Conservation (phyloP, 495 filamentous ascomycete species). For the Aspergillus affinis region DNA sequence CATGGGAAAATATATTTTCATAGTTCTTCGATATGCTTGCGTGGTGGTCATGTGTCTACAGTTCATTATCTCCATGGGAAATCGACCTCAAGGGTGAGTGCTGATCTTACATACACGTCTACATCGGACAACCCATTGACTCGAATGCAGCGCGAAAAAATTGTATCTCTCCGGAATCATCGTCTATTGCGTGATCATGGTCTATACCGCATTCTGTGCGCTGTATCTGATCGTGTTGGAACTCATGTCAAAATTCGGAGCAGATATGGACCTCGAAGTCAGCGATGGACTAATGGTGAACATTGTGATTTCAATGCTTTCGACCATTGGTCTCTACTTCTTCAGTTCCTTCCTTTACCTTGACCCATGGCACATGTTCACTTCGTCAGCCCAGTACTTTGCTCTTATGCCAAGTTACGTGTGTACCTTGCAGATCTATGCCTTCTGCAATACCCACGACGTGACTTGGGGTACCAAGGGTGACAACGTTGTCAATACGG, state of each 20-base stretch:
- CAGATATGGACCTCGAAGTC: conserved; percentile 50
- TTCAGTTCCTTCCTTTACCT: conserved; percentile 94
- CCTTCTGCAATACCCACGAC: conserved; percentile 99
- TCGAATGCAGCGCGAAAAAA: conserved; percentile 63
- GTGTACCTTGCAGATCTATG: conserved; percentile 96
- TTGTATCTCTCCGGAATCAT: conserved; percentile 88
- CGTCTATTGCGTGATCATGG: conserved; percentile 89
- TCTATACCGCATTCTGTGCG: conserved; percentile 85
- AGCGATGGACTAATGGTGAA: conserved; percentile 93
- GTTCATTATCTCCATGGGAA: conserved; percentile 98
- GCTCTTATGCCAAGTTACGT: conserved; percentile 89
- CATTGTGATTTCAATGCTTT: conserved; percentile 83
- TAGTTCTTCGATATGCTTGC: conserved; percentile 78
- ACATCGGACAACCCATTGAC: conserved; percentile 1
- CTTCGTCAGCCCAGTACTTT: conserved; percentile 90
- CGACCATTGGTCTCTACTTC: conserved; percentile 93
- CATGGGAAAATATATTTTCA: conserved; percentile 82
- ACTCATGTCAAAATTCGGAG: conserved; percentile 54
- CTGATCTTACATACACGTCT: neutral
- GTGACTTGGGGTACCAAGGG: conserved; percentile 99
- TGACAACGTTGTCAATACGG: conserved; percentile 89
- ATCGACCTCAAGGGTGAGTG: conserved; percentile 84
- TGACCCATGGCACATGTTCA: conserved; percentile 99
- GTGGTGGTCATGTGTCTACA: conserved; percentile 88
- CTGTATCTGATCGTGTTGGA: conserved; percentile 85